These are phyloP conservation scores for Papiliotrema terrestris DNA, from an alignment of 1,284 basidiomycete species.

Conservation along the genomic window DNA sequence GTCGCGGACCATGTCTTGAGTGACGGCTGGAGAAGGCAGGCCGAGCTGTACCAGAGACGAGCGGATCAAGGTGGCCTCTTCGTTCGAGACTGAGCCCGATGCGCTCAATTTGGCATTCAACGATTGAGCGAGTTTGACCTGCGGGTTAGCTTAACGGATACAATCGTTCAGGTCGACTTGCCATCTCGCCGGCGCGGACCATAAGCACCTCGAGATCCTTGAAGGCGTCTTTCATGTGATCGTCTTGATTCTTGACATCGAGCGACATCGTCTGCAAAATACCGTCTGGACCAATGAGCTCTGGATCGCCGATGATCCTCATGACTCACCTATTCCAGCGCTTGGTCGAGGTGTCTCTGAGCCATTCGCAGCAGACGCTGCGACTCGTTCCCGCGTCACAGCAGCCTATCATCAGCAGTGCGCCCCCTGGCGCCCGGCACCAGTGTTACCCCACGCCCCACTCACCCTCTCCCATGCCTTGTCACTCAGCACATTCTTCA, in stretches of 20 bases:
- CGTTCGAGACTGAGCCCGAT: conserved; percentile 52
- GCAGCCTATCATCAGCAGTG: background rate
- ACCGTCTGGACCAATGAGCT: conserved; percentile 58
- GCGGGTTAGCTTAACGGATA: conserved; percentile 1
- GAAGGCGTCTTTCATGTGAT: conserved; percentile 73
- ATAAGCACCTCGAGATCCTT: conserved; percentile 87
- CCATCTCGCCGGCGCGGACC: conserved; percentile 91
- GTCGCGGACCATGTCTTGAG: conserved; percentile 82
- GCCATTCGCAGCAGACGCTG: background rate
- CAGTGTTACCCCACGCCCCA: background rate
- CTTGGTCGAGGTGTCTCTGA: conserved; percentile 15
- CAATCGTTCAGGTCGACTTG: conserved; percentile 37
- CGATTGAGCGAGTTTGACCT: conserved; percentile 71
- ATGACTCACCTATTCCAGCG: conserved; percentile 31
- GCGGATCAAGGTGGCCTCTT: conserved; percentile 80
- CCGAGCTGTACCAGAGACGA: conserved; percentile 86
- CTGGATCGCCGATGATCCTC: background rate
- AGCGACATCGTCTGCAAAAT: conserved; percentile 70
- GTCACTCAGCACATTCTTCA: conserved; percentile 71
- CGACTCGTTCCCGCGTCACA: background rate
- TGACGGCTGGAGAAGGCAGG: conserved; percentile 67
- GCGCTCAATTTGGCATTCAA: conserved; percentile 78
- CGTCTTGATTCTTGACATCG: conserved; percentile 62
- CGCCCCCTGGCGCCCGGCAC: too few species aligned
- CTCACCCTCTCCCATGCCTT: conserved; percentile 66